phyloP scores from a whole-genome alignment of 805 yeast genomes.

The Kodamaea kaohsiungensis region DNA sequence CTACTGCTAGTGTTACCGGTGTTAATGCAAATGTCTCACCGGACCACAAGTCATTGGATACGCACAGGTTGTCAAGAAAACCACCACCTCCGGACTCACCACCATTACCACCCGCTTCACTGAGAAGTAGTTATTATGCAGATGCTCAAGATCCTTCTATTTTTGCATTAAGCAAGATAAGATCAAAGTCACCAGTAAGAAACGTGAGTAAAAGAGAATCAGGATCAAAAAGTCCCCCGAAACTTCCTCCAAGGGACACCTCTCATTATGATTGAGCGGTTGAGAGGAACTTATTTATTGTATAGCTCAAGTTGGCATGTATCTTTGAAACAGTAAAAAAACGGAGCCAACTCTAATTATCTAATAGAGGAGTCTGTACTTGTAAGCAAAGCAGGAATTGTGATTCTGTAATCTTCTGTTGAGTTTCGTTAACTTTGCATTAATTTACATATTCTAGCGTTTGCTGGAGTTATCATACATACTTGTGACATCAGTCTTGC shows the following conservation, averaged over 20 bases:
- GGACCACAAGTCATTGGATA: constrained; percentile 4
- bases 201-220: neutral
- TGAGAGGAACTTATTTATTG: neutral
- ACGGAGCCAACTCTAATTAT: no score
- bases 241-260: neutral
- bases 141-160: neutral
- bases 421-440: no score
- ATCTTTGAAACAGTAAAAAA: no score
- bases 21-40: constrained; percentile 7
- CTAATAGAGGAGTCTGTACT: no score
- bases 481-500: no score
- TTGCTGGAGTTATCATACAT: no score
- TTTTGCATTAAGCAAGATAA: neutral
- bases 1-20: neutral
- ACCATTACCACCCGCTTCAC: neutral
- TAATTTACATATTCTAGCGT: no score
- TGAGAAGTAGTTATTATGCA: neutral
- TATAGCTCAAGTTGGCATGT: neutral
- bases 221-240: neutral
- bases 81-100: constrained; percentile 8
- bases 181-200: neutral
- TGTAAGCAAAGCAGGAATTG: no score
- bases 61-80: constrained; percentile 9
- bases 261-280: neutral
- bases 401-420: no score